These are phyloP conservation scores for Fonsecaea monophora DNA, from an alignment of 2,329 filamentous ascomycete genomes.

Conservation along the genomic window DNA sequence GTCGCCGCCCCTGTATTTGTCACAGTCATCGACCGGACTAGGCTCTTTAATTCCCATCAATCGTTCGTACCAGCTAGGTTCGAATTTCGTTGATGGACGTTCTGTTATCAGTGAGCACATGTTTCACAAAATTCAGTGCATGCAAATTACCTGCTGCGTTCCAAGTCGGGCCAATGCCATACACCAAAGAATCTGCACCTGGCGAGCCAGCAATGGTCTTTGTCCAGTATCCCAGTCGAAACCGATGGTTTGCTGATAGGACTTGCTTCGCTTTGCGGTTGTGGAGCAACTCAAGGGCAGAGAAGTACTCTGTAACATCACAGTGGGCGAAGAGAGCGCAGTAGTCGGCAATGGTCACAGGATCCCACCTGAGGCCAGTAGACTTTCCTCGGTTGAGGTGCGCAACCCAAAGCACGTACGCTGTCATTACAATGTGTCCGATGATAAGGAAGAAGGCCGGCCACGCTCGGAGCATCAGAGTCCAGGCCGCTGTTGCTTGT, in stretches of 20 bases:
- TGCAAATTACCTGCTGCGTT: neutral
- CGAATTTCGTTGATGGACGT: neutral
- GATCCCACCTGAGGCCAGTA: constrained; percentile 24
- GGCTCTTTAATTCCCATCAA: constrained; percentile 3
- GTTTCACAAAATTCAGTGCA: neutral
- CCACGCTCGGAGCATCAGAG: constrained; percentile 14
- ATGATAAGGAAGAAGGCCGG: constrained; percentile 19
- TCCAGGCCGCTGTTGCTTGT: neutral
- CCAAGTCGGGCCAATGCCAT: constrained; percentile 17
- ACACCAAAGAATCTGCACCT: neutral
- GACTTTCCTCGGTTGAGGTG: constrained; percentile 15
- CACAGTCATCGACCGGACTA: constrained; percentile 14
- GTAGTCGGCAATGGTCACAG: constrained; percentile 22
- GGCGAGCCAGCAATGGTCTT: neutral
- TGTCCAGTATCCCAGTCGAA: constrained; percentile 23
- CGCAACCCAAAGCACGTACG: constrained; percentile 17
- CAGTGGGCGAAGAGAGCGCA: constrained; percentile 12
- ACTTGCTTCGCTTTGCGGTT: constrained; percentile 10
- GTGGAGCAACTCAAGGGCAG: constrained; percentile 15
- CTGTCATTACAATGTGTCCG: constrained; percentile 12
- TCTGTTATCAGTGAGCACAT: constrained; percentile 12
- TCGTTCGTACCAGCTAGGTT: constrained; percentile 14
- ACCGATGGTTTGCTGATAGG: constrained; percentile 7
- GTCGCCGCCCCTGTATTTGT: neutral
- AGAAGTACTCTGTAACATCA: constrained; percentile 19